Conservation (phyloP, 2,329 filamentous ascomycete genomes). For the Colletotrichum sidae region DNA sequence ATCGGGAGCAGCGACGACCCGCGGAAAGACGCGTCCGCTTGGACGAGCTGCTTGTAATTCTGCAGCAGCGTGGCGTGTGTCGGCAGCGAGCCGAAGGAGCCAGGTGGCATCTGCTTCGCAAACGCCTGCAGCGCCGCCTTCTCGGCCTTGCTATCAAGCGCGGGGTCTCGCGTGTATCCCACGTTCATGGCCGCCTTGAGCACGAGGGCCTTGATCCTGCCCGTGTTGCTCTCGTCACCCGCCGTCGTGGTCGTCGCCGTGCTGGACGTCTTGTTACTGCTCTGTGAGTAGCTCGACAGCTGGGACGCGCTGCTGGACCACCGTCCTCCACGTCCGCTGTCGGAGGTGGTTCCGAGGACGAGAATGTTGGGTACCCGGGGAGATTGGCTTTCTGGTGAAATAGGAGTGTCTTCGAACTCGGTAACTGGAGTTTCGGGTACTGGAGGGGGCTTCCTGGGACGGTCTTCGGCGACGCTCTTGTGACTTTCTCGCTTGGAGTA, state of each 20-base stretch:
- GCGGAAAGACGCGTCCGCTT: constrained; percentile 76
- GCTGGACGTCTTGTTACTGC: constrained; percentile 73
- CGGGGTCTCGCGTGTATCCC: constrained; percentile 76
- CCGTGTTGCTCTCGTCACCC: constrained; percentile 80
- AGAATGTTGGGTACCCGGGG: constrained; percentile 87
- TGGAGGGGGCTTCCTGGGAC: constrained; percentile 58
- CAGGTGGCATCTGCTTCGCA: constrained; percentile 78
- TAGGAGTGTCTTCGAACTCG: constrained; percentile 91
- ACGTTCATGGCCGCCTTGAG: constrained; percentile 88
- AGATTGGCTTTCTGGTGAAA: constrained; percentile 82
- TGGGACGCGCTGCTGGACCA: constrained; percentile 88
- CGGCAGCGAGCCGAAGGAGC: constrained; percentile 80
- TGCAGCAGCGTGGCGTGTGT: constrained; percentile 79
- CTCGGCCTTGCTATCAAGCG: constrained; percentile 55
- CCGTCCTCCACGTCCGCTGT: constrained; percentile 70
- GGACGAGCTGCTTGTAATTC: constrained; percentile 83
- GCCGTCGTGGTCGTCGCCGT: constrained; percentile 78
- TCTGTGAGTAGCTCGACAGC: constrained; percentile 82
- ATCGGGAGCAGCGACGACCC: constrained; percentile 65
- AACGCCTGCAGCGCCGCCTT: constrained; percentile 76
- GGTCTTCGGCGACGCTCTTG: constrained; percentile 62
- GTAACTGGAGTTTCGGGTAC: constrained; percentile 93
- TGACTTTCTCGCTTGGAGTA: constrained; percentile 66
- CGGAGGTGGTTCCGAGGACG: constrained; percentile 78
- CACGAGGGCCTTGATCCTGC: constrained; percentile 81